Conservation (phyloP, 2,329 filamentous ascomycete species). For the Colletotrichum higginsianum region DNA sequence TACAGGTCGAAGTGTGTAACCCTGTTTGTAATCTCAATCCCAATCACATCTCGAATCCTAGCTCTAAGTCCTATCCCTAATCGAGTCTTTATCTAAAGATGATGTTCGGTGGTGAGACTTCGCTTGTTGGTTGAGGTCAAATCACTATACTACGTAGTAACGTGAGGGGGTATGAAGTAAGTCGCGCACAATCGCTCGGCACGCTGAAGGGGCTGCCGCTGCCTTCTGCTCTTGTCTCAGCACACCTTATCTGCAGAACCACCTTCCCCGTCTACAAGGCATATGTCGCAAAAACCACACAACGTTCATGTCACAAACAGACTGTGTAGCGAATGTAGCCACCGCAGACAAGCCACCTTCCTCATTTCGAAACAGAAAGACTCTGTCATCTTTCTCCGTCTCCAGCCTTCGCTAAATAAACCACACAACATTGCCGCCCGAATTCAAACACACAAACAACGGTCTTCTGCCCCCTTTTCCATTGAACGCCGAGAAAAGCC, state of each 20-base stretch:
- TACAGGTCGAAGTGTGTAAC: no score
- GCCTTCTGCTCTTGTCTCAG: constrained; percentile 2
- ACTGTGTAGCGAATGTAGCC: neutral
- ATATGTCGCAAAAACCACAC: neutral
- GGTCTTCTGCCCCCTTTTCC: neutral
- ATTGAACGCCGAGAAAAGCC: constrained; percentile 8
- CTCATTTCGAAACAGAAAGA: neutral
- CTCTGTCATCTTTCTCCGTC: neutral
- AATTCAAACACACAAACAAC: neutral
- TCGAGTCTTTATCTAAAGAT: no score
- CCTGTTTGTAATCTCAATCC: no score
- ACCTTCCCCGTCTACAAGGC: constrained; percentile 3
- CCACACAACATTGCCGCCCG: constrained; percentile 1
- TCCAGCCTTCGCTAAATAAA: constrained; percentile 3
- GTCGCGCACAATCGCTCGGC: constrained; percentile 14
- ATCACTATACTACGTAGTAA: neutral
- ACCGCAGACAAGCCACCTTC: neutral
- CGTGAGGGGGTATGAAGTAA: constrained; percentile 18
- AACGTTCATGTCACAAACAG: constrained; percentile 19
- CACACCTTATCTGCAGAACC: neutral
- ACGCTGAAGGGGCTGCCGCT: constrained; percentile 16
- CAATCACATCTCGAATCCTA: no score
- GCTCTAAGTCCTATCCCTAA: no score
- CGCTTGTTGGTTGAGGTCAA: neutral
- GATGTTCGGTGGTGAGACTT: neutral